Evolutionary conservation across 768 basidiomycete genomes (phyloP).

Genomic region (Cubamyces lactineus): DNA sequence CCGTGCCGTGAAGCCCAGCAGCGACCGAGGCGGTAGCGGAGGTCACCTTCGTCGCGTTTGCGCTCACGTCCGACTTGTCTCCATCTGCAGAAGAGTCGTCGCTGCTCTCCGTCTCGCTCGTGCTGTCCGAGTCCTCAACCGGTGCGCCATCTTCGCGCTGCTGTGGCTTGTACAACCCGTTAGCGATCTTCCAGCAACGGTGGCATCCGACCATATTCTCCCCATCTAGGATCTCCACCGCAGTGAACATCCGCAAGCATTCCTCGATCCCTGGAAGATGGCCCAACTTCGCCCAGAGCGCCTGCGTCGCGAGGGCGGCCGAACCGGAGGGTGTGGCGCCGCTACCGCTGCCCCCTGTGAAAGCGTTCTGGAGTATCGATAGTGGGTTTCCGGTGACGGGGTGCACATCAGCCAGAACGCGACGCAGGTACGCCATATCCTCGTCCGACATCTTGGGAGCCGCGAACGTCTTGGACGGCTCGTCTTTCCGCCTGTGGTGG

Average conservation of each 20-base stretch:
- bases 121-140: constrained; percentile 21
- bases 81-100: constrained; percentile 35
- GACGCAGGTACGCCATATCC: constrained; percentile 68
- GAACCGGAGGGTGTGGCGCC: constrained; percentile 28
- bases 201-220: constrained; percentile 95
- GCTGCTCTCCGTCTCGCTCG: constrained; percentile 27
- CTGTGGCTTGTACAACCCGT: constrained; percentile 57
- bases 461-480: constrained; percentile 45
- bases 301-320: constrained; percentile 37
- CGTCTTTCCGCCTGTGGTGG: constrained; percentile 28
- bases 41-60: background rate
- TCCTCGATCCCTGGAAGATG: constrained; percentile 71
- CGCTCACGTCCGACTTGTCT: constrained; percentile 3
- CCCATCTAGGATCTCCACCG: constrained; percentile 91
- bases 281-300: constrained; percentile 49
- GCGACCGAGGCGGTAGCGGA: constrained; percentile 6
- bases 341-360: constrained; percentile 17
- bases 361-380: constrained; percentile 47
- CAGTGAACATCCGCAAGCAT: constrained; percentile 84
- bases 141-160: constrained; percentile 10
- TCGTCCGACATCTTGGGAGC: constrained; percentile 56
- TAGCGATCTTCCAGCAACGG: constrained; percentile 90
- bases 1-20: constrained; percentile 1
- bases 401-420: constrained; percentile 67
- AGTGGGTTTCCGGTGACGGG: constrained; percentile 51